These are phyloP conservation scores for Jacaranda mimosifolia DNA, from an alignment of 257 asterid species.

Conservation along the genomic window DNA sequence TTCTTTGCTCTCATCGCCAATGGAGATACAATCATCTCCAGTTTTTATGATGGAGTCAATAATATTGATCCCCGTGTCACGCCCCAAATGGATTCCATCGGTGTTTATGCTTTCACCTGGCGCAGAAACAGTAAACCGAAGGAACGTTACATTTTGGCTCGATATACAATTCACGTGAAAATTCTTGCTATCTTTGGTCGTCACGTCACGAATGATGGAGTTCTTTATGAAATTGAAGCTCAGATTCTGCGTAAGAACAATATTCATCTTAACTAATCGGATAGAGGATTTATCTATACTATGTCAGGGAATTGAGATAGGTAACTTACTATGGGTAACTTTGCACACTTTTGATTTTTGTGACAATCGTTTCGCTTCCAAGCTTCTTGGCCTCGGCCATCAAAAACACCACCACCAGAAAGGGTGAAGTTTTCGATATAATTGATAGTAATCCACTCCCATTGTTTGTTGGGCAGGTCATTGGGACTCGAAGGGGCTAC, in stretches of 20 bases:
- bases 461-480: constrained; percentile 22
- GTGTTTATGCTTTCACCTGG: constrained; percentile 50
- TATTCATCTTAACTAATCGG: no score
- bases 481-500: neutral
- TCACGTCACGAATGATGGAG: constrained; percentile 43
- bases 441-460: constrained; percentile 54
- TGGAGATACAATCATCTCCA: constrained; percentile 60
- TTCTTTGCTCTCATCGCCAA: constrained; percentile 46
- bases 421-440: constrained; percentile 50
- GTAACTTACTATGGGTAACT: constrained; percentile 44
- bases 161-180: constrained; percentile 47
- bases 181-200: constrained; percentile 52
- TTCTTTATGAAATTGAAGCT: constrained; percentile 53
- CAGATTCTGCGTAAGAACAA: constrained; percentile 35
- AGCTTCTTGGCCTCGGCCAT: constrained; percentile 52
- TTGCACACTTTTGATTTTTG: constrained; percentile 35
- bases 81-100: constrained; percentile 54
- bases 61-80: neutral
- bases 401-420: constrained; percentile 59
- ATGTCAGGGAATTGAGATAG: neutral
- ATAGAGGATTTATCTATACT: no score
- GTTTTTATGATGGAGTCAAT: constrained; percentile 39
- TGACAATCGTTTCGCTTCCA: constrained; percentile 61
- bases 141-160: constrained; percentile 48
- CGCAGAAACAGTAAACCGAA: constrained; percentile 34